Evolutionary conservation across 2,329 filamentous ascomycete genomes (phyloP), one percentile per base, ranked within the genome.

Genomic region (Simplicillium aogashimaense): DNA sequence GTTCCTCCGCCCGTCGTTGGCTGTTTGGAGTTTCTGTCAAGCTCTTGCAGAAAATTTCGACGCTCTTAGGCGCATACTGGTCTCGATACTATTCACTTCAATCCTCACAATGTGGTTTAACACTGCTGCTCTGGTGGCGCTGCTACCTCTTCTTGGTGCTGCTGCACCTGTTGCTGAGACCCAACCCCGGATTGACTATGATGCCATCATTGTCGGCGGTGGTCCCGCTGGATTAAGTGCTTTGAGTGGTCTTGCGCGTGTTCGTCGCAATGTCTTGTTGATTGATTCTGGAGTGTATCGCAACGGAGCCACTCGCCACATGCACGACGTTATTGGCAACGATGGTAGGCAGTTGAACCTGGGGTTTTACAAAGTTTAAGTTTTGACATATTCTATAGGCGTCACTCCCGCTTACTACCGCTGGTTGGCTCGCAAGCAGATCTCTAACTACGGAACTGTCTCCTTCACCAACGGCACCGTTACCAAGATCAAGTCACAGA

Each of bases 251-350:
- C 64, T 80, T n/a, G 74, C 70, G 7, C 71, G 76, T 13, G 74
- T 80, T 12, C 66, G 68, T 11, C 64, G 75, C 12, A 70, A 65
- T 6, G 67, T 69, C 1, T 57, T 78, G 7, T 53, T 81, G 33
- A 69, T 80, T 39, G 76, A 81, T 52, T 76, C 72, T 15, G 70
- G 67, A 11, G 60, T 66, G 25, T 81, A 81, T 47, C 70, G 76
- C 38, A 81, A 80, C 50, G 63, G 39, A 1, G 58, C 65, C 0
- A 79, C 76, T 0, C 58, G 75, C 12, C 67, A 76, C 46, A 72
- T 78, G 65, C 76, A 81, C 54, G 76, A 80, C 51, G 70, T 80
- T 1, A 60, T 78, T 18, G 75, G 74, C 3, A 73, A 67, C 42
- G 76, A 80, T 38, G 76, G 76, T 76, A 50, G 45, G 52, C 35